Evolutionary conservation across 768 basidiomycete genomes (phyloP).

Genomic region (Brasilioporus rufonigricans): DNA sequence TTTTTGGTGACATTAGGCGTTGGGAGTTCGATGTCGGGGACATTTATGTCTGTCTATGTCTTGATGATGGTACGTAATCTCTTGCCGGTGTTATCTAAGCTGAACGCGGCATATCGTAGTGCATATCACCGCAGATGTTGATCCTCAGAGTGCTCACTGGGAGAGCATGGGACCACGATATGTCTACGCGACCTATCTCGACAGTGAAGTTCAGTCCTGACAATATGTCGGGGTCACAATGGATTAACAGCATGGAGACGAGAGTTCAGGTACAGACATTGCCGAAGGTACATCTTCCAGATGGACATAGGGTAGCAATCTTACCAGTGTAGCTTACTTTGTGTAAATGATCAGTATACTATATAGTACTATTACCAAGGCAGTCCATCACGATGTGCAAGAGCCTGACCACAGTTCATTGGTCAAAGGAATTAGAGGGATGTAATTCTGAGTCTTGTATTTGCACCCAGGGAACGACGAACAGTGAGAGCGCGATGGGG

Average conservation of each 20-base stretch:
- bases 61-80: constrained; percentile 19
- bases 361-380: too few species aligned
- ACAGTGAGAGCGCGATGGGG: too few species aligned
- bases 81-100: neutral
- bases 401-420: too few species aligned
- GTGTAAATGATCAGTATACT: too few species aligned
- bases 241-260: neutral
- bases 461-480: too few species aligned
- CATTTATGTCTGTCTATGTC: constrained; percentile 12
- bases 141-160: neutral
- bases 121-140: constrained; percentile 14
- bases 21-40: constrained; percentile 7
- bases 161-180: neutral
- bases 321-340: neutral
- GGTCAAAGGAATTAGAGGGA: too few species aligned
- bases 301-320: neutral
- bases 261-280: neutral
- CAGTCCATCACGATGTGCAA: too few species aligned
- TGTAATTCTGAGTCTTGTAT: too few species aligned
- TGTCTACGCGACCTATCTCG: neutral
- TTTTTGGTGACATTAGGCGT: constrained; percentile 21
- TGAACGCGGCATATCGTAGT: constrained; percentile 5
- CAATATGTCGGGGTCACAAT: neutral
- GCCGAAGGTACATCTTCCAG: neutral
- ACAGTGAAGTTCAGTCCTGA: neutral